Conservation (phyloP, 2,329 filamentous ascomycete genomes). For the Ophiostoma ulmi region DNA sequence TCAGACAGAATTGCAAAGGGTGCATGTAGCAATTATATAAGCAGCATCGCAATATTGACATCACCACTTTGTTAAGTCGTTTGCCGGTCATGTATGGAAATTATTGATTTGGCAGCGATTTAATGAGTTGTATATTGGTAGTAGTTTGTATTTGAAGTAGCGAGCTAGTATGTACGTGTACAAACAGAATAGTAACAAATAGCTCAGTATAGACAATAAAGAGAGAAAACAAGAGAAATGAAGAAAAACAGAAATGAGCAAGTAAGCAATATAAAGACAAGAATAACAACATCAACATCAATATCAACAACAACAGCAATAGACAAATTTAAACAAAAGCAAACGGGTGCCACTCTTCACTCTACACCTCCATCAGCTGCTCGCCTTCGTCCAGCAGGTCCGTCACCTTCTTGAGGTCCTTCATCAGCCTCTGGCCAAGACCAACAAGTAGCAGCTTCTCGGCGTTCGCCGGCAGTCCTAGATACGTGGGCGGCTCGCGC, state of each 20-base stretch:
- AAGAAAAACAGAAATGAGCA: neutral
- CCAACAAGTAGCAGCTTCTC: constrained; percentile 92
- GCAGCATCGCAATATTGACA: neutral
- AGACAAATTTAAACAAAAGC: neutral
- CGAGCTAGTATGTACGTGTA: neutral
- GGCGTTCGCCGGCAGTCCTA: constrained; percentile 89
- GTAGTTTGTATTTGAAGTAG: neutral
- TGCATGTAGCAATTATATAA: too few relatives aligned
- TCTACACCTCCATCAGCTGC: constrained; percentile 50
- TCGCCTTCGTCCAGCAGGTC: constrained; percentile 91
- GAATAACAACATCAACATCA: too few relatives aligned
- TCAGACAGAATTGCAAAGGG: too few relatives aligned
- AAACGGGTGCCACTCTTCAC: neutral
- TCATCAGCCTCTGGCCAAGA: constrained; percentile 77
- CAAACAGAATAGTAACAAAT: neutral
- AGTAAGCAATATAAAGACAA: neutral
- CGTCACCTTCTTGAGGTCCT: constrained; percentile 76
- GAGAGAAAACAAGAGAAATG: too few relatives aligned
- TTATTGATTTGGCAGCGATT: neutral
- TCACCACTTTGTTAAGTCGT: neutral
- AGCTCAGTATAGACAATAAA: too few relatives aligned
- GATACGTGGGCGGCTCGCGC: constrained; percentile 90
- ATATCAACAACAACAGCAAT: neutral
- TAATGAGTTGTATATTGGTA: neutral
- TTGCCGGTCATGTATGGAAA: too few relatives aligned